Base-by-base conservation (phyloP, 495 filamentous ascomycete genomes). In the Letharia columbiana region DNA sequence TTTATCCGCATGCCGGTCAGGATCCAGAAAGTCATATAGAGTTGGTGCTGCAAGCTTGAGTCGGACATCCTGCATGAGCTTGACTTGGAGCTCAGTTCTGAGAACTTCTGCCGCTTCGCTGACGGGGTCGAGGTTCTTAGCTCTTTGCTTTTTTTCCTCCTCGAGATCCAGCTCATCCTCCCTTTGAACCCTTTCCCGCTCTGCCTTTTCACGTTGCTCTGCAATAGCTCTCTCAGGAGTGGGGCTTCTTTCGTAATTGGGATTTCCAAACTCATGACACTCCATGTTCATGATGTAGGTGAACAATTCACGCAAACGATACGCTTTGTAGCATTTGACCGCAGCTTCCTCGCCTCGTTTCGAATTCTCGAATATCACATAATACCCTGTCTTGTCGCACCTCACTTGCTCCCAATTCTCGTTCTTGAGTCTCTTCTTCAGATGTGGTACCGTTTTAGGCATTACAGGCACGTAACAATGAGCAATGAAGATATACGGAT, bases 201-300 rank as follows among this genome's bases (percentile, higher is more conserved):
- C 80, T 45, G 79, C 81, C 66, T 79, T 81, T 61, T 82, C 79
- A 56, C 82, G 80, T 70, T 82, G 75, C 65, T 89, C 87, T 60
- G 71, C 79, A 68, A 68, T 75, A 37, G 76, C 70, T 61, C 80
- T 73, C 74, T 85, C 77, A 57, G 84, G 80, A 68, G 82, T 84
- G 61, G 87, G 81, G 72, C 86, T 83, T 72, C 84, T 77, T 75
- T 87, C 79, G 71, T 89, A 84, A 70, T 83, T 76, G 50, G 84
- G 86, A 68, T 90, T 89, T 12, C 86, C 88, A 68, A 85, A 85
- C 44, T 80, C 78, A 61, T 91, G 86, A 67, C 86, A 86, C 72
- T 92, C 87, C 92, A 99, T 96, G 52, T 85, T 85, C 91, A 99
- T 91, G 62, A 82, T 85, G 72, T 97, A 98, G 8, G 86, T 96